Percentiles rank a stretch among this genome's conserved stretches.
Evolutionary conservation across 2,329 filamentous ascomycete genomes (phyloP).

Genomic region (Proliferodiscus dingleyae): DNA sequence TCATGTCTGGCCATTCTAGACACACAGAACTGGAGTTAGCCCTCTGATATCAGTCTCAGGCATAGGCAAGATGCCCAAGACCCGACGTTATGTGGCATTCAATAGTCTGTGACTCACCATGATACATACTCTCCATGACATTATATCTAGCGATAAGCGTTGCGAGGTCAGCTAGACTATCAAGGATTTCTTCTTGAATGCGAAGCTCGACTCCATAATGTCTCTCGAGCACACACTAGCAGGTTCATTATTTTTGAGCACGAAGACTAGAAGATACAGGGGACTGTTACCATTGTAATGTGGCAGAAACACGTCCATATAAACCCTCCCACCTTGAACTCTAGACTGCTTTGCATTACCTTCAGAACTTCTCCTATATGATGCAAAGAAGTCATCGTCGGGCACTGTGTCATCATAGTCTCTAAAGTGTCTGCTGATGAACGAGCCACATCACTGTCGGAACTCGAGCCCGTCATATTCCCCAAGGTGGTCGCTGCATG

Average conservation of each 20-base stretch:
- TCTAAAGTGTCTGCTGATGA: too few species aligned
- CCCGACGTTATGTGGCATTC: too few species aligned
- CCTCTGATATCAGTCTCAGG: too few species aligned
- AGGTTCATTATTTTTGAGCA: background rate
- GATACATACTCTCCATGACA: conserved; percentile 6
- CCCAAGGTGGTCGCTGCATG: background rate
- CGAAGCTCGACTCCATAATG: background rate
- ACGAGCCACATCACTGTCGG: background rate
- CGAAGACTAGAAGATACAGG: background rate
- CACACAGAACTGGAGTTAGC: too few species aligned
- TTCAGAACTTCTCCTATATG: background rate
- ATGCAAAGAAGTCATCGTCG: background rate
- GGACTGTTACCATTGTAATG: background rate
- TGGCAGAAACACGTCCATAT: background rate
- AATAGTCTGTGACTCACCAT: too few species aligned
- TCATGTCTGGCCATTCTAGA: conserved; percentile 1
- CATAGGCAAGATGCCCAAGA: too few species aligned
- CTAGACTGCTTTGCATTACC: background rate
- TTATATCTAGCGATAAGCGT: conserved; percentile 3
- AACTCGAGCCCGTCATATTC: too few species aligned
- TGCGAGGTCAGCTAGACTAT: background rate
- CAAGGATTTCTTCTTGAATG: background rate
- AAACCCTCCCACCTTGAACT: background rate
- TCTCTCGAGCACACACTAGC: background rate
- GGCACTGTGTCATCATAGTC: background rate